phyloP scores from a whole-genome alignment of 345 rosid species.

The Populus pruinosa region DNA sequence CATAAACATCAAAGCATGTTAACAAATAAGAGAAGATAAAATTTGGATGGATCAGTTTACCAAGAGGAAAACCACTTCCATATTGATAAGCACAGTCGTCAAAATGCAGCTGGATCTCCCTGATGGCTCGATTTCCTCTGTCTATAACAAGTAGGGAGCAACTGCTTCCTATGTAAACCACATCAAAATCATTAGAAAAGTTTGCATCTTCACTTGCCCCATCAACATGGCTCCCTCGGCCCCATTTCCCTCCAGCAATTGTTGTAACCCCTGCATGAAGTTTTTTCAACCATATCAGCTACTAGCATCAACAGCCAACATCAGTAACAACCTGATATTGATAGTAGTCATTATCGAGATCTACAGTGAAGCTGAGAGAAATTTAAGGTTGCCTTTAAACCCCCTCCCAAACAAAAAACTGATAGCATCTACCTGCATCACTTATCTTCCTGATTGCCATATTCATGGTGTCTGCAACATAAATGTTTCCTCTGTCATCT shows the following conservation, averaged over 20 bases:
- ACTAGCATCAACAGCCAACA: conserved; percentile 7
- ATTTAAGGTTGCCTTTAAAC: neutral
- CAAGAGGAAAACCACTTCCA: conserved; percentile 90
- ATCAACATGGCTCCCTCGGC: conserved; percentile 81
- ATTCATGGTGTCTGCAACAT: conserved; percentile 80
- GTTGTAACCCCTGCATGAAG: conserved; percentile 75
- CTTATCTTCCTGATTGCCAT: conserved; percentile 92
- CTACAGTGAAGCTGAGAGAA: neutral
- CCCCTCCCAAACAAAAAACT: neutral
- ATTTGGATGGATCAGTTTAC: conserved; percentile 31
- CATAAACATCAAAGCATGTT: neutral
- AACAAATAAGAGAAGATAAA: neutral
- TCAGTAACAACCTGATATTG: neutral
- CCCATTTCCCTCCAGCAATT: conserved; percentile 90
- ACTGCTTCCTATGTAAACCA: conserved; percentile 93
- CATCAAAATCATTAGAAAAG: conserved; percentile 91
- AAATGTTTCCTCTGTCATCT: conserved; percentile 88
- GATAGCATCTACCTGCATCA: conserved; percentile 53
- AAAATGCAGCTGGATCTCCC: conserved; percentile 96
- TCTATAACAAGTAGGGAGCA: conserved; percentile 93
- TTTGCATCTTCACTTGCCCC: conserved; percentile 99
- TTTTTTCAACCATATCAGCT: conserved; percentile 15
- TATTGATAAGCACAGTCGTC: conserved; percentile 99
- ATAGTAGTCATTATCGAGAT: neutral
- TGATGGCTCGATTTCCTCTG: conserved; percentile 85